Evolutionary conservation across 1,284 basidiomycete species (phyloP), one percentile per base, ranked within the genome.

Genomic region (Dichomitus squalens): DNA sequence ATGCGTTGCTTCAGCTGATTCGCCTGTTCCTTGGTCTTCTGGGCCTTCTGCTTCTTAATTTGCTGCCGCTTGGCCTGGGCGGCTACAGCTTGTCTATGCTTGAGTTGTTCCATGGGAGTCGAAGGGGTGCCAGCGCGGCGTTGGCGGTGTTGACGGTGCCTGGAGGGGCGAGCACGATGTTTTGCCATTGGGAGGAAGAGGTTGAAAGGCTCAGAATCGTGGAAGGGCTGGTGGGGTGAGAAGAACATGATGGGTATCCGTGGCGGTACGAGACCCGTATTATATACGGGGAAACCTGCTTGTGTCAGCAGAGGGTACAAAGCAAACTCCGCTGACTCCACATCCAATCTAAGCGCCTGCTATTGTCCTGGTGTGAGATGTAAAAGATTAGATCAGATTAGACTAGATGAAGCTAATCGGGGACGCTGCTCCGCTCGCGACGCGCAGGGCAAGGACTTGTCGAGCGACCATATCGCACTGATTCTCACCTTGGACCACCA

Each of bases 401-500:
- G n/a, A n/a, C n/a, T n/a, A n/a, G n/a, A n/a, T n/a, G n/a, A n/a
- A n/a, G n/a, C n/a, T n/a, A n/a, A n/a, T n/a, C n/a, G n/a, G n/a
- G 9, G 52, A 54, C 34, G 16, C 35, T 16, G 27, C 27, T 27
- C 20, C 25, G 18, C 18, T 29, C 21, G 21, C n/a, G 12, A 27
- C 27, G 25, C 18, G 35, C 18, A 27, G 23, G 7, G 46, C 41
- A 35, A 29, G 11, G 18, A 34, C 49, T 38, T 20, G 33, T 49
- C 39, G 34, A 41, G 31, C 40, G 25, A 47, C 39, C 34, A 35
- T 53, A 46, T 52, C 57, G 21, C 31, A 18, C 18, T 20, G 20
- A n/a, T 49, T 29, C 33, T 21, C 14, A 18, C 5, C 21, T 9
- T 55, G 50, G 7, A 35, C 29, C 35, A 44, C 33, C 49, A 95